A percentile compares a stretch with the other conserved stretches of the same genome.
These are phyloP conservation scores for Triglochin maritima DNA, from an alignment of 106 monocot genomes.

Conservation along the genomic window DNA sequence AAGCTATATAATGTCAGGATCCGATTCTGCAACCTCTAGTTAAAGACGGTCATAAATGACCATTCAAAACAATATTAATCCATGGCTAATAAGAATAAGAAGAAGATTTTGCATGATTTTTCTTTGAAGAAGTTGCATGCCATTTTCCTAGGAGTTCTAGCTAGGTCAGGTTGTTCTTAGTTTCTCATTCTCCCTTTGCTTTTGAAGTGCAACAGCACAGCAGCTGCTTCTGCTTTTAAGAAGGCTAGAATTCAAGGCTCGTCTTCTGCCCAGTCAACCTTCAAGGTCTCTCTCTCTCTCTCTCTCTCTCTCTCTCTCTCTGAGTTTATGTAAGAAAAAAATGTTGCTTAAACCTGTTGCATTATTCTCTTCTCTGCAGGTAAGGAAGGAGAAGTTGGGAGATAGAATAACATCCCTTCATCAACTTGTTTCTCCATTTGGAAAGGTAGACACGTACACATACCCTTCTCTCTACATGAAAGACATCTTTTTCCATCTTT, in stretches of 20 bases:
- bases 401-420: conserved; percentile 88
- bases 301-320: neutral
- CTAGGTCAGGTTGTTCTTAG: no score
- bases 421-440: conserved; percentile 94
- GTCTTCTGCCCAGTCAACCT: conserved; percentile 51
- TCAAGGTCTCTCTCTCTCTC: conserved; percentile 46
- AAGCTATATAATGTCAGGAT: no score
- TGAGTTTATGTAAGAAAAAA: neutral
- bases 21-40: no score
- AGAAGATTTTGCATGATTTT: no score
- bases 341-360: neutral
- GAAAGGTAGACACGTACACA: conserved; percentile 46
- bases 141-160: no score
- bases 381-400: conserved; percentile 90
- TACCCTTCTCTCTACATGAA: neutral
- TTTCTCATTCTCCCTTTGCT: conserved; percentile 3
- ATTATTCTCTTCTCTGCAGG: conserved; percentile 26
- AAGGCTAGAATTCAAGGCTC: conserved; percentile 70
- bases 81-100: no score
- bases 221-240: conserved; percentile 52
- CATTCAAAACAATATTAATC: no score
- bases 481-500: neutral
- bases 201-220: conserved; percentile 71
- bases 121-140: no score
- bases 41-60: no score